Evolutionary conservation across 768 basidiomycete species (phyloP), one percentile per base, ranked within the genome.

Genomic region (Lactifluus piperatus): DNA sequence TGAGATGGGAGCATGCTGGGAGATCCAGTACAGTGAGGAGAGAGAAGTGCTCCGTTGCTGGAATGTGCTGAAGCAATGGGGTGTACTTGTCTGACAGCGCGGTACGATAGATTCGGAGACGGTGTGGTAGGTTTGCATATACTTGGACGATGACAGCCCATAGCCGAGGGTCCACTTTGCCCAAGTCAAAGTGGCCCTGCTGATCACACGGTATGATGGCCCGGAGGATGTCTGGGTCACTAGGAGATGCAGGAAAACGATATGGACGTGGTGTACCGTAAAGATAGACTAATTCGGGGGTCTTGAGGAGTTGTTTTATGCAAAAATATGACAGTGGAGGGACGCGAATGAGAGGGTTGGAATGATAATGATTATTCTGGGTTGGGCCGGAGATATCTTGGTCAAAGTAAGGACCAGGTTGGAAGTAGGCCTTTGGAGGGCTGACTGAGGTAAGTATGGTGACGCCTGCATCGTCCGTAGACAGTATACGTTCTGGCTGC

Each of bases 81-180:
- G 85, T 70, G 61, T 81, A 75, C 6, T 66, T 66, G 65, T 88
- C 81, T 0, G 76, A 71, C 29, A 88, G 78, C 3, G 83, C 78
- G 16, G 86, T 68, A 20, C 69, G 62, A 68, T 79, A 80, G 1
- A 67, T 65, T 2, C 64, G 65, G 55, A 81, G 72, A 24, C 34
- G 56, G 0, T 68, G 34, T 0, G 88, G 86, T 7, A 88, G 75
- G 34, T 69, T 58, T 64, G 78, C 66, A 66, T 82, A 82, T 30
- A 87, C 65, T 65, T 88, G 88, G 5, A 79, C 73, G 44, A 91
- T 57, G 20, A 78, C 72, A 0, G 77, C 80, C 85, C 87, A 89
- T 14, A 85, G 70, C 11, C 76, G 72, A 2, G 87, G 84, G 63
- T 85, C 80, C 1, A 79, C 68, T 0, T 62, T 54, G 30, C 67